Conservation (phyloP, 192 early-diverging fungal species). For the Phycomyces nitens region DNA sequence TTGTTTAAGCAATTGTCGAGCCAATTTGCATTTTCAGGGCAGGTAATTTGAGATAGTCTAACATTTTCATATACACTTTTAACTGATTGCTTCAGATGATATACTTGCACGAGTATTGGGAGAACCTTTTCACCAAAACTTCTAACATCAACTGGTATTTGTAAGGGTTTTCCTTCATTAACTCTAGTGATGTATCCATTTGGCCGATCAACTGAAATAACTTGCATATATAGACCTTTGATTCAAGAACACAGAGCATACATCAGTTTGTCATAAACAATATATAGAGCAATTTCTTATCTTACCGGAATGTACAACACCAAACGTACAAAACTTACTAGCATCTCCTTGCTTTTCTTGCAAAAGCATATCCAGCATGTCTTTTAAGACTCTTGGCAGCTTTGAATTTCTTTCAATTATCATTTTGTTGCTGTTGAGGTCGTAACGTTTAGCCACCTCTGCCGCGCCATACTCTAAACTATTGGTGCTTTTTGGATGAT, state of each 20-base stretch:
- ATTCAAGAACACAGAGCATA: constrained; percentile 9
- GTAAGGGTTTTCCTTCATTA: constrained; percentile 10
- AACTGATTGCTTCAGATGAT: constrained; percentile 13
- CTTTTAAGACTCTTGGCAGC: constrained; percentile 14
- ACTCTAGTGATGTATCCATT: constrained; percentile 11
- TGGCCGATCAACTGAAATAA: constrained; percentile 13
- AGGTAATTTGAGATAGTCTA: constrained; percentile 1
- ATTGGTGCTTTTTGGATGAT: background rate
- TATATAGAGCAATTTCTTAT: constrained; percentile 10
- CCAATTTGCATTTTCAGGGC: constrained; percentile 7
- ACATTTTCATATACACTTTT: constrained; percentile 14
- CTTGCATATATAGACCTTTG: constrained; percentile 14
- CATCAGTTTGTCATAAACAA: constrained; percentile 7
- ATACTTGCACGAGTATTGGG: constrained; percentile 17
- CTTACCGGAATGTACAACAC: constrained; percentile 8
- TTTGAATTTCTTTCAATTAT: constrained; percentile 7
- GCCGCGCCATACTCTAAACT: constrained; percentile 11
- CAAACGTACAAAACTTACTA: constrained; percentile 11
- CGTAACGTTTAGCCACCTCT: constrained; percentile 10
- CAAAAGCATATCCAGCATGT: constrained; percentile 11
- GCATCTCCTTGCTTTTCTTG: constrained; percentile 10
- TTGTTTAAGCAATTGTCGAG: constrained; percentile 14
- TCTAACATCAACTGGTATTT: constrained; percentile 7
- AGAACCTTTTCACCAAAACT: constrained; percentile 13
- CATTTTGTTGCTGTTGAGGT: too few relatives aligned